Evolutionary conservation across 805 yeast species (phyloP), one percentile per base, ranked within the genome.

Genomic region (Kuraishia hungarica): DNA sequence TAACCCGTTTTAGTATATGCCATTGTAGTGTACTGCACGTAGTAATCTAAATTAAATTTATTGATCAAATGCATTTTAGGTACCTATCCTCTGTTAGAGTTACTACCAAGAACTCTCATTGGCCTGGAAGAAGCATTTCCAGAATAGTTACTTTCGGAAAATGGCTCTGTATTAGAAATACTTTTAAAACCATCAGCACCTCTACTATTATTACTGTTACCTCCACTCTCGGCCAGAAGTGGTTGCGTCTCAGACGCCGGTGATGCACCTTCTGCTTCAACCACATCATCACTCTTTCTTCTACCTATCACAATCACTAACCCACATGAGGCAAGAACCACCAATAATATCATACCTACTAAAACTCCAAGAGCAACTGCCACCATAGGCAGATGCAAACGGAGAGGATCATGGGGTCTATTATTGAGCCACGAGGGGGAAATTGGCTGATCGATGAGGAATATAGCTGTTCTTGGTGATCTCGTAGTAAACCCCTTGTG

Each of bases 301-400:
- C 58, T 64, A 49, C 71, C 71, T 28, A 72, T 60, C 54, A 75
- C 56, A 8, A 64, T 60, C 20, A 72, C 57, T 64, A 75, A 65
- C 57, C 73, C 69, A 56, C 75, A 73, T 2, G 72, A 67, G 8
- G 71, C 57, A 1, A 71, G 57, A 1, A 65, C 17, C 1, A 72
- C 58, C 29, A 75, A 64, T 2, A 74, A 61, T 2, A 84, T 59
- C 29, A 84, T 73, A 0, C 93, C 93, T 8, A 85, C 62, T 1
- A 86, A 68, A 2, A 86, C 71, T 6, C 94, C 96, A 26, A 87
- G 67, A 0, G 84, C 84, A 35, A 87, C 70, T 15, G 93, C 88
- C 20, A 84, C 76, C 53, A 82, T 76, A 5, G 94, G 91, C 43
- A 88, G 68, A 57, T 79, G 85, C 23, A 87, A 67, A 57, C 80